Conservation (phyloP, 2,329 filamentous ascomycete genomes). For the Sclerotinia trifoliorum region DNA sequence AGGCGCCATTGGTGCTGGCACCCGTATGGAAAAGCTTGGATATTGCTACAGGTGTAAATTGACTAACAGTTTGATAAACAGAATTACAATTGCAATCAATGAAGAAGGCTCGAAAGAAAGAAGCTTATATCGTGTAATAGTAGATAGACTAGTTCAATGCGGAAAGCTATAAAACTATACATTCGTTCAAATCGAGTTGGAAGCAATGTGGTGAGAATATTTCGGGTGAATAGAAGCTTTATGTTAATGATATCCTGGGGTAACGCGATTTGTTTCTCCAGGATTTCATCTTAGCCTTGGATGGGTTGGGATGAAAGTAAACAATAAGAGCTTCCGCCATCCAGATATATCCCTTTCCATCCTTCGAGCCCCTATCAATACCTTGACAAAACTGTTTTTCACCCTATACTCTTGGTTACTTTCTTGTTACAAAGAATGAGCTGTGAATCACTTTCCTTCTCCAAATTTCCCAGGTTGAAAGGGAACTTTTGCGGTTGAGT, state of each 20-base stretch:
- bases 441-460: background rate
- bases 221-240: background rate
- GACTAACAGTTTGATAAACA: no score
- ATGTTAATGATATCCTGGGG: background rate
- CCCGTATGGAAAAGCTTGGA: background rate
- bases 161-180: background rate
- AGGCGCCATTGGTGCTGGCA: background rate
- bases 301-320: background rate
- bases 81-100: background rate
- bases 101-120: background rate
- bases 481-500: background rate
- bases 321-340: background rate
- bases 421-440: background rate
- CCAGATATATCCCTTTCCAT: background rate
- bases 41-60: background rate
- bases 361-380: background rate
- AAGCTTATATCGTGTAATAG: background rate
- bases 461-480: background rate
- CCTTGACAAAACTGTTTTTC: background rate
- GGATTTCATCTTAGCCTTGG: background rate
- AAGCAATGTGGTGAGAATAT: background rate
- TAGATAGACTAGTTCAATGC: background rate
- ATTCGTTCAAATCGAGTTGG: background rate
- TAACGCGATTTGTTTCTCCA: background rate
- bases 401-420: background rate